Base-by-base conservation (phyloP, 2,329 filamentous ascomycete species). In the Macrophomina pseudophaseolina region DNA sequence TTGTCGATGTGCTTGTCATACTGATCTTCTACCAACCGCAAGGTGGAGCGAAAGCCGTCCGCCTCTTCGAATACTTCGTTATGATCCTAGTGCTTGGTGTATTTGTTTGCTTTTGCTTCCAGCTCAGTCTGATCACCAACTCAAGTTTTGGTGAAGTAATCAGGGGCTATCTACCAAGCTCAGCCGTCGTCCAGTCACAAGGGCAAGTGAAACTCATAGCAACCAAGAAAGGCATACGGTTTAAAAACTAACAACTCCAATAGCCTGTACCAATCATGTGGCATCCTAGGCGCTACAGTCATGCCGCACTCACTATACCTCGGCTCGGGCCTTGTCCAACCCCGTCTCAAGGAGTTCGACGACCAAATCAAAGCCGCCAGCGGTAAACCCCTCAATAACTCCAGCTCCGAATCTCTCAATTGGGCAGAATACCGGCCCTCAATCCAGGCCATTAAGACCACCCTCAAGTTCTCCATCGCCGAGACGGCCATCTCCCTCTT, bases 401-500 rank as follows among this genome's bases (percentile, higher is more conserved):
- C 75, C 40, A 67, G 70, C 8, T 54, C 58, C 40, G 81, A 79
- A 40, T 80, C 85, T 11, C 67, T 70, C 7, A 81, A 79, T 48
- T 80, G 85, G 33, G 85, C 81, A 2, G 85, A 86, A 67, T 94
- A 94, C 75, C 80, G 87, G 5, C 92, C 92, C 0, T 92, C 90
- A 1, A 82, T 91, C 1, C 79, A 84, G 5, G 91, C 92, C 16
- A 92, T 95, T 69, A 85, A 85, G 16, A 86, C 88, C 72, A 93
- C 89, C 68, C 85, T 94, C 73, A 90, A 88, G 68, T 91, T 91
- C 75, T 91, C 90, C 4, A 88, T 91, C 66, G 80, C 85, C 18
- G 92, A 95, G 74, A 81, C 94, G 12, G 82, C 86, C 8, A 74
- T 93, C 16, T 91, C 90, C 0, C 88, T 95, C 44, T 92, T 93